Conservation (phyloP, 768 basidiomycete genomes). For the Pisolithus tinctorius region DNA sequence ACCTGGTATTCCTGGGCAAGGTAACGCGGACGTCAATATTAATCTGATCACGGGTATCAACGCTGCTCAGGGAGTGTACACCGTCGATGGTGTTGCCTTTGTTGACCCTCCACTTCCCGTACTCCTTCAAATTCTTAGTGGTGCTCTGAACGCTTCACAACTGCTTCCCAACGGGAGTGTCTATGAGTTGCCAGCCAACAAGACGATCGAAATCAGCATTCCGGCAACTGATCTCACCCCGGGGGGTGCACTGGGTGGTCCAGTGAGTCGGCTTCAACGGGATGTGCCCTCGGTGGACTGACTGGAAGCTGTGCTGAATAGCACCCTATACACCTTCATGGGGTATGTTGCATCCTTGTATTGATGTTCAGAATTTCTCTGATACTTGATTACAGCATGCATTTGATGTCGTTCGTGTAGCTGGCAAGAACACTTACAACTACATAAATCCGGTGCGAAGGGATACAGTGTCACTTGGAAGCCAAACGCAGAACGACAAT, state of each 20-base stretch:
- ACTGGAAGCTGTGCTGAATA: conserved; percentile 3
- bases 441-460: conserved; percentile 45
- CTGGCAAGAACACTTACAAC: conserved; percentile 33
- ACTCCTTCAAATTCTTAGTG: conserved; percentile 36
- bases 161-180: conserved; percentile 35
- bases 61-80: neutral
- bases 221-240: neutral
- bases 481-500: conserved; percentile 24
- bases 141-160: conserved; percentile 22
- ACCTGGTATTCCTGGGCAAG: conserved; percentile 19
- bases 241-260: conserved; percentile 1
- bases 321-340: conserved; percentile 40
- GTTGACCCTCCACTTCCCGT: conserved; percentile 29
- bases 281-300: neutral
- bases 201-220: conserved; percentile 26
- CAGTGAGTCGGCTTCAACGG: conserved; percentile 6
- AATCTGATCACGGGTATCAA: neutral
- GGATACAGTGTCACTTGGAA: conserved; percentile 36
- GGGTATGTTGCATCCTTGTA: conserved; percentile 23
- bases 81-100: neutral
- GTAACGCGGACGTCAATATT: conserved; percentile 23
- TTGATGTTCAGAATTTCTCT: neutral
- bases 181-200: conserved; percentile 33
- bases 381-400: conserved; percentile 23
- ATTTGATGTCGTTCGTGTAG: conserved; percentile 35